Conservation (phyloP, 352 stramenopile species). For the Phytophthora europaea region DNA sequence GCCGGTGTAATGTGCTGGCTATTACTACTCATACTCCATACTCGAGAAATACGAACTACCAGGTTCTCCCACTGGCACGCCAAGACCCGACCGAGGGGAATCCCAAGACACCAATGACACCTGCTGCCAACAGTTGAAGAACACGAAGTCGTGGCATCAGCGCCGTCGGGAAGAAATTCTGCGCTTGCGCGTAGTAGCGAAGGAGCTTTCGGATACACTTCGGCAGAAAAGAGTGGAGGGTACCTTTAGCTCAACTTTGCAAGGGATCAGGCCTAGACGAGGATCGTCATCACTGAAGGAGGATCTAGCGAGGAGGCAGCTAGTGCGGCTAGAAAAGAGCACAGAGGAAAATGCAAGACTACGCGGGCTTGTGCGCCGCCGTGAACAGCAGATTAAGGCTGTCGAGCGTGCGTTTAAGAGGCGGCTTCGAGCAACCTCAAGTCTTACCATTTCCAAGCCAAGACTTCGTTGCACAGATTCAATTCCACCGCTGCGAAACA, state of each 20-base stretch:
- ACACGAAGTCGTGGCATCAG: conserved; percentile 22
- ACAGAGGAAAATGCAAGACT: conserved; percentile 17
- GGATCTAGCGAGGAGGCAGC: not conserved
- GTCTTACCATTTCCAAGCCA: no score
- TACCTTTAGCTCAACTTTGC: not conserved
- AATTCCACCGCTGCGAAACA: not conserved
- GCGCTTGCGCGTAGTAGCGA: conserved; percentile 3
- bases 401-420: conserved; percentile 17
- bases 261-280: not conserved
- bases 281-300: not conserved
- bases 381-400: conserved; percentile 5
- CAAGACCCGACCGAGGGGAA: no score
- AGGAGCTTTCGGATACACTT: conserved; percentile 2
- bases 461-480: not conserved
- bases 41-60: no score
- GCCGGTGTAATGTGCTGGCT: no score
- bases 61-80: no score
- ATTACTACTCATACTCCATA: no score
- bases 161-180: conserved; percentile 18
- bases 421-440: not conserved
- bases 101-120: no score
- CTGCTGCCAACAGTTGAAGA: not conserved
- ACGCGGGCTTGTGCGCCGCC: not conserved
- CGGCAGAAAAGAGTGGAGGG: not conserved
- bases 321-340: conserved; percentile 2